Percentiles rank a stretch among this genome's conserved stretches.
These are phyloP conservation scores for Ophiostoma australiae DNA, from an alignment of 2,329 filamentous ascomycete genomes.

Conservation along the genomic window DNA sequence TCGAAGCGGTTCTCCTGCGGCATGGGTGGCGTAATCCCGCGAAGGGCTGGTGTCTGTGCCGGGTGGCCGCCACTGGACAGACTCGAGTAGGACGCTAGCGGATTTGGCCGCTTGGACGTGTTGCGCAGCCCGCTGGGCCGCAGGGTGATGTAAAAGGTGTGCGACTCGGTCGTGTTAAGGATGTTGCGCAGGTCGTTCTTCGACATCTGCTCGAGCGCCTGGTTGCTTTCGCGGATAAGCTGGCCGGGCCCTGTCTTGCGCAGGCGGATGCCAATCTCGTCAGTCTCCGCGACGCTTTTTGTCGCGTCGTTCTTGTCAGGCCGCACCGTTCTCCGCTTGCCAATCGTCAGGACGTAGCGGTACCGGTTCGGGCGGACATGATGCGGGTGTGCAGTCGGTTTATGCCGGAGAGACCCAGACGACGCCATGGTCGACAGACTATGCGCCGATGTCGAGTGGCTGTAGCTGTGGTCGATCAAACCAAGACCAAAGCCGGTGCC, in stretches of 20 bases:
- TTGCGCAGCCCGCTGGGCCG: neutral
- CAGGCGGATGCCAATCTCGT: constrained; percentile 23
- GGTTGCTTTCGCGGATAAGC: constrained; percentile 21
- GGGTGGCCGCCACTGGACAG: neutral
- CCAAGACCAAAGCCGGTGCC: neutral
- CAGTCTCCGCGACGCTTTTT: neutral
- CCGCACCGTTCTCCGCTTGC: neutral
- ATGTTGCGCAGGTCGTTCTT: neutral
- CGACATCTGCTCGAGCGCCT: constrained; percentile 8
- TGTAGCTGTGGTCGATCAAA: neutral
- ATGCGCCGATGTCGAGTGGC: neutral
- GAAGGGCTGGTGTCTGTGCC: neutral
- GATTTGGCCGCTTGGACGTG: neutral
- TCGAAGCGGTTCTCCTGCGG: neutral
- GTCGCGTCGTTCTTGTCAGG: neutral
- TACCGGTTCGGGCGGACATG: neutral
- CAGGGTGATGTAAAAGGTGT: constrained; percentile 22
- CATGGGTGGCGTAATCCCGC: neutral
- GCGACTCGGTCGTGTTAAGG: constrained; percentile 20
- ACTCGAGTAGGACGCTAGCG: neutral
- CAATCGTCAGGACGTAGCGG: constrained; percentile 21
- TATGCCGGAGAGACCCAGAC: neutral
- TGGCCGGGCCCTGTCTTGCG: constrained; percentile 22
- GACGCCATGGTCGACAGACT: neutral
- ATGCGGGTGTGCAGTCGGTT: neutral